Base-by-base conservation (phyloP, 441 rosid genomes). In the Adansonia gregorii region DNA sequence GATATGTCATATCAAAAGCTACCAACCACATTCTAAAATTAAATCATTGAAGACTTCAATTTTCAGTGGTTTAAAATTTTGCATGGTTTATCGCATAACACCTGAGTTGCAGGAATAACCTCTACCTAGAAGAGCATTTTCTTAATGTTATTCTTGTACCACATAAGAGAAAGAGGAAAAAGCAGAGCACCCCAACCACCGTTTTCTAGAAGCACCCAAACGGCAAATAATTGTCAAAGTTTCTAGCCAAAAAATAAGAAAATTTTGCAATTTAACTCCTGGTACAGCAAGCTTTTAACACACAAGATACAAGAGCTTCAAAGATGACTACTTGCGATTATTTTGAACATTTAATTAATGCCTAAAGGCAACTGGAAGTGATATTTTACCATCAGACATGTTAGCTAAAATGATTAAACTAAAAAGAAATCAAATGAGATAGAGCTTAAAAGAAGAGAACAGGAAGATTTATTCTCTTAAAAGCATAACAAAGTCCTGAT, bases 171-270 rank as follows among this genome's bases (percentile, higher is more conserved):
- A 55, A 55, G 17, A 20, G 8, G 3, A 67, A 45, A 19, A 35
- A 43, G 19, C 54, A 63, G n/a, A 67, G 11, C 39, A 67, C 72
- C 8, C 4, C 66, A 67, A 67, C 0, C 1, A 43, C 54, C n/a
- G 22, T 66, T 43, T 67, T 19, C 54, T 67, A 67, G 54, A 43
- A 67, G 72, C 31, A 67, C 52, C 35, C 6, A 20, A 45, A 67
- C 20, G 54, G 31, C 11, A 22, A 22, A 68, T 49, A 68, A 22
- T 24, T 68, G 41, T 68, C 43, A 48, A 68, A 31, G 19, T 6
- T 6, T 31, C 59, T 5, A 10, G n/a, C 31, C 3, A 49, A 55
- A 7, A 51, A 55, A 70, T 51, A 49, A 15, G 12, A 45, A 45
- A 22, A 59, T 22, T 24, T 24, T 11, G n/a, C 43, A 24, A 12